Evolutionary conservation across 2,329 filamentous ascomycete genomes (phyloP), one percentile per base, ranked within the genome.

Genomic region (Colletotrichum melonis): DNA sequence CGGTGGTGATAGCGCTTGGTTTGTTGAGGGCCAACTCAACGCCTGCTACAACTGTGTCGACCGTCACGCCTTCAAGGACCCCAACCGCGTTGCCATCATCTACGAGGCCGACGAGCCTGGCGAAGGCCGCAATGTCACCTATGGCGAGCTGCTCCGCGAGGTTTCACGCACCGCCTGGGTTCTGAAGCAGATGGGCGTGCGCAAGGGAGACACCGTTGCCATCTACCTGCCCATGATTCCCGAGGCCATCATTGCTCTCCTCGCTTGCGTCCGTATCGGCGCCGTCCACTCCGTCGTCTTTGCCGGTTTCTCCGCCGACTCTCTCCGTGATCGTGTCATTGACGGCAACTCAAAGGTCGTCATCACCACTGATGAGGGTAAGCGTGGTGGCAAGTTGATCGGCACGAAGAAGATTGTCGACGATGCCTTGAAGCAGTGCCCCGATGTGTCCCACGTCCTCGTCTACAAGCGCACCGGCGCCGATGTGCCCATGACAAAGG

Each of bases 141-240:
- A 98, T 79, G 91, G 93, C 79, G 95, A 99, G 89, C 93, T 99
- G 65, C 90, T 98, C 75, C 92, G 95, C 76, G 91, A 99, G 84
- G 96, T 99, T 64, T 98, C 93, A 80, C 93, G 91, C 83, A 91
- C 95, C 19, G 93, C 97, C 57, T 95, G 94, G 87, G 93, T 94
- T 28, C 89, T 99, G 78, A 98, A 95, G 88, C 91, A 96, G 86
- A 97, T 98, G 91, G 97, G 97, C 75, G 96, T 99, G 74, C 92
- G 93, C 87, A 98, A 98, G 88, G 97, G 97, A 69, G 97, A 99
- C 85, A 98, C 95, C 5, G 95, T 99, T 70, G 97, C 95, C 75
- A 94, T 99, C 77, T 99, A 99, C 87, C 87, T 99, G 76, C 97
- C 97, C 82, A 99, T 99, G 97, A 98, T 99, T 83, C 97, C 97